These are phyloP conservation scores for Ophiostoma piceae DNA, from an alignment of 2,329 filamentous ascomycete species.

Conservation along the genomic window DNA sequence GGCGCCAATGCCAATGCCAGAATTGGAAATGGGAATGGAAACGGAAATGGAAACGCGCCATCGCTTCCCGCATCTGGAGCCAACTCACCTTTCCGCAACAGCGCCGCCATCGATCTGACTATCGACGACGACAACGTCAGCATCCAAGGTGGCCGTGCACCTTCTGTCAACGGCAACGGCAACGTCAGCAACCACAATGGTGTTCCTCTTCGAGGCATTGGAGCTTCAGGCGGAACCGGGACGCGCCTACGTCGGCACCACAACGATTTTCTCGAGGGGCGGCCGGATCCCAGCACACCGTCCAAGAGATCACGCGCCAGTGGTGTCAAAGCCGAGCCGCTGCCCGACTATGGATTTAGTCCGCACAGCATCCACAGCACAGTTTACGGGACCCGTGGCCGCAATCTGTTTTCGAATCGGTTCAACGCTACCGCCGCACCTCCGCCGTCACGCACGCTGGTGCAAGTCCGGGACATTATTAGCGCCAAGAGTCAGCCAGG, in stretches of 20 bases:
- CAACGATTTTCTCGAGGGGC: slow-evolving; percentile 25
- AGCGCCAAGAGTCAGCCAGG: slow-evolving; percentile 50
- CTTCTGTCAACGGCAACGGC: not conserved
- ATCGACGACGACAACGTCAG: slow-evolving; percentile 36
- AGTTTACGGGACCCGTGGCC: not conserved
- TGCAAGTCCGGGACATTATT: slow-evolving; percentile 52
- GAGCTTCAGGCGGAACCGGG: not conserved
- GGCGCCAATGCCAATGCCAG: not conserved
- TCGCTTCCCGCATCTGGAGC: not conserved
- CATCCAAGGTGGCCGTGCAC: not conserved
- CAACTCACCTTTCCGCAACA: not conserved
- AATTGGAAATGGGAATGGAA: not conserved
- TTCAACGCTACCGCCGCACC: not conserved
- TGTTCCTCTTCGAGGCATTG: not conserved
- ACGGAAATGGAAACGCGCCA: not conserved
- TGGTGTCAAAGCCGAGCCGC: slow-evolving; percentile 29
- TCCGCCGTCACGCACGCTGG: slow-evolving; percentile 36
- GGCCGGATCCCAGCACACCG: slow-evolving; percentile 21
- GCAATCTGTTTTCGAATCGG: not conserved
- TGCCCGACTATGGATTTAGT: not conserved
- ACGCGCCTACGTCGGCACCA: slow-evolving; percentile 22
- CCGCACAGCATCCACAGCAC: not conserved
- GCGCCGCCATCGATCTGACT: slow-evolving; percentile 33
- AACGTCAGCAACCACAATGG: not conserved
- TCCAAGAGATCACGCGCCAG: slow-evolving; percentile 24